phyloP scores from a whole-genome alignment of 2,329 filamentous ascomycete genomes.

The Helminthosporium solani region DNA sequence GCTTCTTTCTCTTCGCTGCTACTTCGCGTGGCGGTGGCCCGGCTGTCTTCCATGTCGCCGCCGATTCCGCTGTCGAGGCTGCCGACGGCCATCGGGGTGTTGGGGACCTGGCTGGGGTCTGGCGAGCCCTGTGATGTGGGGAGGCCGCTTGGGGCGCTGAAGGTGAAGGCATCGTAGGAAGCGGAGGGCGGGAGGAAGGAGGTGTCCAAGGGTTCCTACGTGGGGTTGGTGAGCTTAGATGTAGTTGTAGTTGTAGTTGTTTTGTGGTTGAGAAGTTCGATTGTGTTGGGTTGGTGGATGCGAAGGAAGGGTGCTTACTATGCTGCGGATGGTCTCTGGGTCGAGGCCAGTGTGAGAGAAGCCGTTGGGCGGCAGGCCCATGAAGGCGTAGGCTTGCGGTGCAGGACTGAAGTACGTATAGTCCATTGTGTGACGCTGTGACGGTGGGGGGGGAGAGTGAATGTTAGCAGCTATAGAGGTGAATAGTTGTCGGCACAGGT shows the following conservation, averaged over 20 bases:
- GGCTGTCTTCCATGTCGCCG: constrained; percentile 41
- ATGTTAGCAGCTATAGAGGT: too few species aligned
- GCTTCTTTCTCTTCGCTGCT: constrained; percentile 51
- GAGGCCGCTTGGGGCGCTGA: constrained; percentile 20
- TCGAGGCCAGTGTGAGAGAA: constrained; percentile 39
- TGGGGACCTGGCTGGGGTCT: constrained; percentile 22
- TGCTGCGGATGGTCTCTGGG: constrained; percentile 39
- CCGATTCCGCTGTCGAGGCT: constrained; percentile 48
- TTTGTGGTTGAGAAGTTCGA: constrained; percentile 34
- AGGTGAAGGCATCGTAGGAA: constrained; percentile 33
- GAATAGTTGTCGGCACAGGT: too few species aligned
- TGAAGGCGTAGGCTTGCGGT: constrained; percentile 50
- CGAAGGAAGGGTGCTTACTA: constrained; percentile 32
- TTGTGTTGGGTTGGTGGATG: not conserved
- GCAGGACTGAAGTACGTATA: constrained; percentile 57
- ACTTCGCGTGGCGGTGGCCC: constrained; percentile 37
- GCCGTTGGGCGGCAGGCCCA: constrained; percentile 45
- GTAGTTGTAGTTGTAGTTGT: constrained; percentile 3
- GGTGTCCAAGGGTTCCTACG: constrained; percentile 49
- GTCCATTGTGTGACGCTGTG: constrained; percentile 48
- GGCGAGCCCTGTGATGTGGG: constrained; percentile 36
- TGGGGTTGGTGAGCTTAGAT: constrained; percentile 22
- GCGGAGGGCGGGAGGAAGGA: constrained; percentile 29
- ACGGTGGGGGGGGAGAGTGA: too few species aligned
- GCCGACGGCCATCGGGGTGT: constrained; percentile 37